phyloP scores from a whole-genome alignment of 352 stramenopile species.

The Pythium coloratum region DNA sequence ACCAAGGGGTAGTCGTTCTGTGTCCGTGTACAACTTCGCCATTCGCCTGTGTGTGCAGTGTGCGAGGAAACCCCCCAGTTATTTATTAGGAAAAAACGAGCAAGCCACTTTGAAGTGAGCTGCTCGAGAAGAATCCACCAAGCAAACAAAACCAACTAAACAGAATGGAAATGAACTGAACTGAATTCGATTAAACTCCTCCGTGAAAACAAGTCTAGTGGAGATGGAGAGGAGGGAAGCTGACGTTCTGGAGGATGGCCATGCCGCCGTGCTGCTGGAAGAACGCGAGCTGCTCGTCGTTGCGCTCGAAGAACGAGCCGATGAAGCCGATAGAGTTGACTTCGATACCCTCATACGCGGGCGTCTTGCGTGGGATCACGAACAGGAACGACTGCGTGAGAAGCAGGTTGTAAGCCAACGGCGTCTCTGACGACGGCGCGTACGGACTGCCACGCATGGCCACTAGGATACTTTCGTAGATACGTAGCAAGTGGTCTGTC shows the following conservation, averaged over 20 bases:
- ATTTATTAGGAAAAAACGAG: slow-evolving; percentile 12
- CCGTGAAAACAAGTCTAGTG: slow-evolving; percentile 10
- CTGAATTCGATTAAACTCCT: slow-evolving; percentile 20
- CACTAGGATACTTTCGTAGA: slow-evolving; percentile 52
- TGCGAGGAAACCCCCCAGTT: slow-evolving; percentile 1
- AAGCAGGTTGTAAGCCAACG: slow-evolving; percentile 75
- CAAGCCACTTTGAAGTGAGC: background rate
- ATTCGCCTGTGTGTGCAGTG: background rate
- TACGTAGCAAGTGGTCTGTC: slow-evolving; percentile 34
- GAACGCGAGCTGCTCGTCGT: slow-evolving; percentile 54
- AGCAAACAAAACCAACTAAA: background rate
- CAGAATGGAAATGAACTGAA: slow-evolving; percentile 21
- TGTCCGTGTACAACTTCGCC: slow-evolving; percentile 17
- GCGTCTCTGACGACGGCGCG: slow-evolving; percentile 27
- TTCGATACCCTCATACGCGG: slow-evolving; percentile 64
- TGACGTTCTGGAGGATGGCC: slow-evolving; percentile 60
- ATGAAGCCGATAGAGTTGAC: slow-evolving; percentile 87
- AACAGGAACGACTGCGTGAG: slow-evolving; percentile 76
- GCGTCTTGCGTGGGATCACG: slow-evolving; percentile 57
- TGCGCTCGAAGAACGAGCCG: slow-evolving; percentile 75
- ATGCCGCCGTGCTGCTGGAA: slow-evolving; percentile 55
- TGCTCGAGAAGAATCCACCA: background rate
- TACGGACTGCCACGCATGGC: slow-evolving; percentile 46
- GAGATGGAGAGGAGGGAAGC: slow-evolving; percentile 42
- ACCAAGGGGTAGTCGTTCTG: slow-evolving; percentile 28